These are phyloP conservation scores for Chalciporus chontae DNA, from an alignment of 768 basidiomycete species.

Conservation along the genomic window DNA sequence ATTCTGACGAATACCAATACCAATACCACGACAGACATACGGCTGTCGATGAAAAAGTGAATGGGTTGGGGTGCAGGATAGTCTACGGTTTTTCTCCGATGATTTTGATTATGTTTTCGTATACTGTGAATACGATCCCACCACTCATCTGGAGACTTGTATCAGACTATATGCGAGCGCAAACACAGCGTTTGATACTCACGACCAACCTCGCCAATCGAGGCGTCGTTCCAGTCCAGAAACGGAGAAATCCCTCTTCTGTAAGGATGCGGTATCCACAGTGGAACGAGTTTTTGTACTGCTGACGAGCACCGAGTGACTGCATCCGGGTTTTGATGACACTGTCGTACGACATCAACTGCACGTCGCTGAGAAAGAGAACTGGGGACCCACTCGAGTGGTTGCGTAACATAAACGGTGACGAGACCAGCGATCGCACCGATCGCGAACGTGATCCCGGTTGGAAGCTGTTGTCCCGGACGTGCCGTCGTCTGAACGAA, in stretches of 20 bases:
- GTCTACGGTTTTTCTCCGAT: slow-evolving; percentile 30
- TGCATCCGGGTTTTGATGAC: slow-evolving; percentile 99
- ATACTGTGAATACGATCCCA: slow-evolving; percentile 89
- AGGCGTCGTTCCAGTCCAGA: slow-evolving; percentile 97
- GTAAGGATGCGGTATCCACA: slow-evolving; percentile 93
- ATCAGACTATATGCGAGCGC: neutral
- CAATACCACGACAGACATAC: neutral
- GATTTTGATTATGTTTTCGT: slow-evolving; percentile 74
- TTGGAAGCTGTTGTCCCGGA: slow-evolving; percentile 82
- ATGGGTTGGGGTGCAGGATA: neutral
- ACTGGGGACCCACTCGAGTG: slow-evolving; percentile 58
- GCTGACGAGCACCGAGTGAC: slow-evolving; percentile 72
- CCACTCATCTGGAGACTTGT: slow-evolving; percentile 67
- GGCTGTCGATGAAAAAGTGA: too few species aligned
- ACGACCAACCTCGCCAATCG: slow-evolving; percentile 81
- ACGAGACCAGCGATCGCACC: slow-evolving; percentile 92
- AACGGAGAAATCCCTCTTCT: slow-evolving; percentile 87
- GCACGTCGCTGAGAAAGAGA: neutral
- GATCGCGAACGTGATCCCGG: slow-evolving; percentile 88
- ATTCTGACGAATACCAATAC: neutral
- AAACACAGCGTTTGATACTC: slow-evolving; percentile 27
- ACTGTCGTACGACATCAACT: slow-evolving; percentile 37
- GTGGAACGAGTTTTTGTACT: slow-evolving; percentile 93
- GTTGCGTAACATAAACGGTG: slow-evolving; percentile 90
- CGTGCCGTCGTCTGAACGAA: slow-evolving; percentile 81